A percentile compares a stretch with the other conserved stretches of the same genome.
Conservation (phyloP, 2,329 filamentous ascomycete genomes). For the Fusarium anthophilum region DNA sequence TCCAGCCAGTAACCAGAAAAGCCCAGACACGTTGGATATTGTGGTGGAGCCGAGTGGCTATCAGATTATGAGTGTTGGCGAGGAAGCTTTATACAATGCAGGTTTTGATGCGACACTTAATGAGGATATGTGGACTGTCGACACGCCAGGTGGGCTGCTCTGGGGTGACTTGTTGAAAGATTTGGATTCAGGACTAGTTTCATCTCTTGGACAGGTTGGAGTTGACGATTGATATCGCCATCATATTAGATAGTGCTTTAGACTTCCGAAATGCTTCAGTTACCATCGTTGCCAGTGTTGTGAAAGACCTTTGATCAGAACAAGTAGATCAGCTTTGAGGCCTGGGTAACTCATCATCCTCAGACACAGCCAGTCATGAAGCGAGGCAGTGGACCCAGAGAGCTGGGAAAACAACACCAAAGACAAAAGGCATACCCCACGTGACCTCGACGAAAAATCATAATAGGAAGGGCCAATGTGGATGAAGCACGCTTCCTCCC, state of each 20-base stretch:
- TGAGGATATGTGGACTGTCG: constrained; percentile 23
- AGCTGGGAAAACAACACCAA: background rate
- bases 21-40: background rate
- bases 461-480: background rate
- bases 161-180: constrained; percentile 40
- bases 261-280: background rate
- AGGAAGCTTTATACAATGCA: background rate
- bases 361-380: too few species aligned
- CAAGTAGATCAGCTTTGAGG: background rate
- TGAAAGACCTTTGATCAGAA: background rate
- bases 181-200: constrained; percentile 28
- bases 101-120: background rate
- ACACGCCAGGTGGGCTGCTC: constrained; percentile 23
- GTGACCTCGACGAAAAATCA: constrained; percentile 2
- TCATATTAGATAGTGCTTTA: background rate
- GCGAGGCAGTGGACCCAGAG: too few species aligned
- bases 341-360: background rate
- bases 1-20: background rate
- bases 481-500: constrained; percentile 30
- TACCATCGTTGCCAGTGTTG: background rate
- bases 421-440: background rate
- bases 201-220: constrained; percentile 42
- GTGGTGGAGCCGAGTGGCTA: background rate
- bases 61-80: constrained; percentile 22
- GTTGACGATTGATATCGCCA: background rate